Conservation (phyloP, 768 basidiomycete genomes). For the Kondoa malvinella region DNA sequence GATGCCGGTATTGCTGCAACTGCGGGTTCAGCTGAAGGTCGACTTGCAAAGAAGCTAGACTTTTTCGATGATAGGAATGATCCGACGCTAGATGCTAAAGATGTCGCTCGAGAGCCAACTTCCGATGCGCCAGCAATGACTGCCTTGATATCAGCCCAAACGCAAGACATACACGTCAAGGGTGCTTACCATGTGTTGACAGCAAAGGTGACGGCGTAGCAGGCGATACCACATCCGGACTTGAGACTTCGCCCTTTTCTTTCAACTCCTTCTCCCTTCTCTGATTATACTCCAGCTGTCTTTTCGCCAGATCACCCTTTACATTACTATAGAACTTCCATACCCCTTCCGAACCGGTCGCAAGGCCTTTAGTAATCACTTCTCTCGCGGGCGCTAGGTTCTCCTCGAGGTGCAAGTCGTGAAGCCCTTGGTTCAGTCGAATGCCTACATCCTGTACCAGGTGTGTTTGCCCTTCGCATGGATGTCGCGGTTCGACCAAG, state of each 20-base stretch:
- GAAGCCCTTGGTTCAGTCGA: conserved; percentile 78
- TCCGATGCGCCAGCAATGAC: conserved; percentile 16
- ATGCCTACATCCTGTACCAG: conserved; percentile 81
- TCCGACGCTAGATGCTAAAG: conserved; percentile 10
- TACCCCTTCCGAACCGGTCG: conserved; percentile 42
- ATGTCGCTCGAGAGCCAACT: conserved; percentile 10
- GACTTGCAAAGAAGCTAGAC: background rate
- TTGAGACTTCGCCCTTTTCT: background rate
- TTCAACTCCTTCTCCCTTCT: conserved; percentile 8
- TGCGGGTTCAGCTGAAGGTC: background rate
- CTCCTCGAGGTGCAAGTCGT: conserved; percentile 81
- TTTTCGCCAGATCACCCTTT: conserved; percentile 16
- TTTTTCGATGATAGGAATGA: conserved; percentile 15
- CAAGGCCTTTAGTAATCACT: conserved; percentile 61
- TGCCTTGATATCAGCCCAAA: conserved; percentile 3
- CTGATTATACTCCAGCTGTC: conserved; percentile 17
- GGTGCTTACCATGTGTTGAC: conserved; percentile 6
- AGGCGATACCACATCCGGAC: background rate
- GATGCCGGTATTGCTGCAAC: background rate
- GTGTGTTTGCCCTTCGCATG: conserved; percentile 76
- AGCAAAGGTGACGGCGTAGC: conserved; percentile 8
- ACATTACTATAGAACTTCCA: conserved; percentile 18
- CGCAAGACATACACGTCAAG: background rate
- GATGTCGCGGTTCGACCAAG: conserved; percentile 85
- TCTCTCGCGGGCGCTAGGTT: conserved; percentile 86